A percentile compares a stretch with the other conserved stretches of the same genome.
Evolutionary conservation across 164 flowering plant species (phyloP).

Genomic region (Amborella trichopoda): DNA sequence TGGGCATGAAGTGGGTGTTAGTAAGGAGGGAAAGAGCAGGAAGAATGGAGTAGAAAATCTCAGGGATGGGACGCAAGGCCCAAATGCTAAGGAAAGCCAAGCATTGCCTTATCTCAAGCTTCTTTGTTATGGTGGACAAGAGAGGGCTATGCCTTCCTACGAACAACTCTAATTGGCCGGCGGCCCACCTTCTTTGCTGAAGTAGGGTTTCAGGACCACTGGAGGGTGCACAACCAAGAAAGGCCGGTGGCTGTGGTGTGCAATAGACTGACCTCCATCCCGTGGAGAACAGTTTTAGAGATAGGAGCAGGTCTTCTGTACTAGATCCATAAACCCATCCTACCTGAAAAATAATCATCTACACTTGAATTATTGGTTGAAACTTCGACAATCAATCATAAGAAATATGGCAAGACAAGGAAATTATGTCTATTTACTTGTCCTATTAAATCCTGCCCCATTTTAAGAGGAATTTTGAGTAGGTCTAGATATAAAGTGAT

Average conservation of each 20-base stretch:
- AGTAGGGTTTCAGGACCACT: constrained; percentile 19
- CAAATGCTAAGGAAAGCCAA: constrained; percentile 22
- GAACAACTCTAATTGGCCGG: constrained; percentile 41
- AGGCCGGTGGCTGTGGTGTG: constrained; percentile 27
- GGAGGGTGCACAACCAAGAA: constrained; percentile 42
- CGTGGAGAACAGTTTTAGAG: constrained; percentile 28
- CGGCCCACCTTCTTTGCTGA: constrained; percentile 51
- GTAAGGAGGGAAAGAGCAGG: constrained; percentile 47
- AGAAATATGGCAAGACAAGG: no score
- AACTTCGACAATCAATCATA: no score
- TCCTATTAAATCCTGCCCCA: no score
- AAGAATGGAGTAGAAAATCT: constrained; percentile 31
- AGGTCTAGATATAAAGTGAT: no score
- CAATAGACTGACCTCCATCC: constrained; percentile 30
- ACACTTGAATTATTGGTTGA: not conserved
- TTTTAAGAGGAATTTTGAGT: not conserved
- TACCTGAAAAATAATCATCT: constrained; percentile 17
- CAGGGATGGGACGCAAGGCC: constrained; percentile 31
- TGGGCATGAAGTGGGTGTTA: constrained; percentile 39
- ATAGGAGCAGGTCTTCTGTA: constrained; percentile 40
- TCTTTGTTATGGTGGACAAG: constrained; percentile 9
- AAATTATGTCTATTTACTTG: not conserved
- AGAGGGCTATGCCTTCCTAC: constrained; percentile 25
- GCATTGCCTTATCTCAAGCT: constrained; percentile 31
- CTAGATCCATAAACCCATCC: constrained; percentile 55